A percentile compares a stretch with the other conserved stretches of the same genome.
These are phyloP conservation scores for Eimeria praecox DNA, from an alignment of 169 alveolate species.

Conservation along the genomic window DNA sequence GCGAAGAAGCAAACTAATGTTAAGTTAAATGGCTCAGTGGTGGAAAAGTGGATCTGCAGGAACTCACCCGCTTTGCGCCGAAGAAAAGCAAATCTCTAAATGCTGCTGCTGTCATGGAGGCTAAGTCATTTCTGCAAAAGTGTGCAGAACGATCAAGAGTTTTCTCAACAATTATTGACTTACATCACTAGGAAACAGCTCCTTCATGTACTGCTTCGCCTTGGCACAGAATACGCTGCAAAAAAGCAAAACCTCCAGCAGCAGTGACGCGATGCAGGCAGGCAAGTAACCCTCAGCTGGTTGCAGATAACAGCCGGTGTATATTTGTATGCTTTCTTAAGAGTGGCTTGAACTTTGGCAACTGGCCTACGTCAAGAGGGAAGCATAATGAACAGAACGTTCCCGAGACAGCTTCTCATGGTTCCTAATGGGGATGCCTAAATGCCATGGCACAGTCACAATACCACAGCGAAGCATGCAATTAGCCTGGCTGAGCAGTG, in stretches of 20 bases:
- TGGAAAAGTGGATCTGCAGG: too few species aligned
- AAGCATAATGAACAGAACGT: constrained; percentile 83
- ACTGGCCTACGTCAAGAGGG: constrained; percentile 77
- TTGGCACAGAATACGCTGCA: constrained; percentile 80
- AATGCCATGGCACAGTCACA: not conserved
- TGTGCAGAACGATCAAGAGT: not conserved
- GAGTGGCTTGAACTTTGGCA: not conserved
- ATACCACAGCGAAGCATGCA: not conserved
- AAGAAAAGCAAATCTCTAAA: not conserved
- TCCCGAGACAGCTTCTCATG: constrained; percentile 82
- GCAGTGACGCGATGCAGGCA: not conserved
- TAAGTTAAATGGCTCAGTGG: not conserved
- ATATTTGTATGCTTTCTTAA: not conserved
- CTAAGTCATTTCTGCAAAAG: too few species aligned
- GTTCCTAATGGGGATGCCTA: constrained; percentile 82
- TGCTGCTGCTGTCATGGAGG: not conserved
- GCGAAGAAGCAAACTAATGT: not conserved
- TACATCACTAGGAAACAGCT: constrained; percentile 80
- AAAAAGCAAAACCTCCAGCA: not conserved
- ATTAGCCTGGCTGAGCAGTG: not conserved
- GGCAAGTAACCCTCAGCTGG: not conserved
- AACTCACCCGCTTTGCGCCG: not conserved
- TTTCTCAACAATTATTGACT: not conserved
- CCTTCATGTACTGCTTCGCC: constrained; percentile 77
- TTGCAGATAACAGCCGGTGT: not conserved